These are phyloP conservation scores for Diutina sp. DNA, from an alignment of 1,139 yeast genomes.

Conservation along the genomic window DNA sequence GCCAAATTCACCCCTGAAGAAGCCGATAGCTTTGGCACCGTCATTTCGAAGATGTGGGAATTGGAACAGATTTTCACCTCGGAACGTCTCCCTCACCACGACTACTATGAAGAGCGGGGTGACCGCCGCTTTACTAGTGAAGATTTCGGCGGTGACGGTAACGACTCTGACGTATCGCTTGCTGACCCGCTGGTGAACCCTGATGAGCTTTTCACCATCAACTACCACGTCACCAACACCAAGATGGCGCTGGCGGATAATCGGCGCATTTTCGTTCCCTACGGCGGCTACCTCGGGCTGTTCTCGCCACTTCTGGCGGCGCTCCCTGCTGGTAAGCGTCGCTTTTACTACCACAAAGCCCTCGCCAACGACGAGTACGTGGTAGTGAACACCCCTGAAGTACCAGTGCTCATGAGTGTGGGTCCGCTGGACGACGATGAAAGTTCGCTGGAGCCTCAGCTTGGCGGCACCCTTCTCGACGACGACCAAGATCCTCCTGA, in stretches of 20 bases:
- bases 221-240: constrained; percentile 10
- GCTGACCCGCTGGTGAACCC: constrained; percentile 41
- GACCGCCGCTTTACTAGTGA: constrained; percentile 11
- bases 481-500: constrained; percentile 37
- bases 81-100: constrained; percentile 6
- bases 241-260: neutral
- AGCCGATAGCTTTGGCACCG: constrained; percentile 34
- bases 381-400: neutral
- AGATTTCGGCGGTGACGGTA: constrained; percentile 13
- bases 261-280: neutral
- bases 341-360: constrained; percentile 17
- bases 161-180: constrained; percentile 34
- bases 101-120: constrained; percentile 8
- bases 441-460: neutral
- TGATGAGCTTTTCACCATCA: constrained; percentile 38
- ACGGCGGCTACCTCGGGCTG: constrained; percentile 11
- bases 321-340: constrained; percentile 17
- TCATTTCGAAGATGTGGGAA: constrained; percentile 44
- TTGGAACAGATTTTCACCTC: neutral
- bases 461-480: neutral
- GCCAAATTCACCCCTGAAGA: constrained; percentile 39
- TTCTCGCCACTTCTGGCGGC: constrained; percentile 16
- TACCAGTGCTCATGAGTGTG: neutral
- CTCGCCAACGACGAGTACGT: neutral
- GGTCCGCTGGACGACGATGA: neutral